Percentiles rank a stretch among this genome's conserved stretches.
These are phyloP conservation scores for Solanum microdontum DNA, from an alignment of 257 asterid genomes.

Conservation along the genomic window DNA sequence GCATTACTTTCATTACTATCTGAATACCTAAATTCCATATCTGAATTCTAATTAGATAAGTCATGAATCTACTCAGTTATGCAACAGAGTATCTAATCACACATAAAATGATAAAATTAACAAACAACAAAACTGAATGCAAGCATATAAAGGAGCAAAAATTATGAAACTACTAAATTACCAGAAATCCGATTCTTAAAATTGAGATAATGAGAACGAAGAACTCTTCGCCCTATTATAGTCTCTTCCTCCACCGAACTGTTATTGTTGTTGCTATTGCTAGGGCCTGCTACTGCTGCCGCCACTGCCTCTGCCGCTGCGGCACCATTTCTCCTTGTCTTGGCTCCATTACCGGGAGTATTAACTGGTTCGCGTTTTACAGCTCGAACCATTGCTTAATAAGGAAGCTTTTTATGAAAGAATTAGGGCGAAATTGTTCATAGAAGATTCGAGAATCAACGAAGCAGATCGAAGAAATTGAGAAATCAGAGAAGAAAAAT, in stretches of 20 bases:
- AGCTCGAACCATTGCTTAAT: constrained; percentile 4
- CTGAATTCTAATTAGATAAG: neutral
- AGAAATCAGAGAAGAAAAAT: neutral
- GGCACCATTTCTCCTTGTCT: neutral
- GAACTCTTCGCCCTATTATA: constrained; percentile 17
- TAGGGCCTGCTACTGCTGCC: neutral
- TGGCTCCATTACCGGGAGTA: neutral
- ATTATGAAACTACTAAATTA: neutral
- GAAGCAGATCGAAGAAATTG: neutral
- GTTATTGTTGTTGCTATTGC: neutral
- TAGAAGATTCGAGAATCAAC: neutral
- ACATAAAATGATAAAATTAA: neutral
- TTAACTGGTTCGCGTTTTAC: constrained; percentile 12
- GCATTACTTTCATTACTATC: neutral
- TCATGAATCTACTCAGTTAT: neutral
- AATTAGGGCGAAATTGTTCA: neutral
- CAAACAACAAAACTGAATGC: neutral
- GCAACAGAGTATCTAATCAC: neutral
- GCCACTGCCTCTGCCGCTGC: neutral
- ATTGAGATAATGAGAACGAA: constrained; percentile 28
- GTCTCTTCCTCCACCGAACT: constrained; percentile 1
- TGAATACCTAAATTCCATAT: neutral
- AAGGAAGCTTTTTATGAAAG: neutral
- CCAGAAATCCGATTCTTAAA: constrained; percentile 29
- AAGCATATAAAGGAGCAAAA: neutral